Evolutionary conservation across 1,284 basidiomycete species (phyloP).

Genomic region (Ceratobasidium sp.): DNA sequence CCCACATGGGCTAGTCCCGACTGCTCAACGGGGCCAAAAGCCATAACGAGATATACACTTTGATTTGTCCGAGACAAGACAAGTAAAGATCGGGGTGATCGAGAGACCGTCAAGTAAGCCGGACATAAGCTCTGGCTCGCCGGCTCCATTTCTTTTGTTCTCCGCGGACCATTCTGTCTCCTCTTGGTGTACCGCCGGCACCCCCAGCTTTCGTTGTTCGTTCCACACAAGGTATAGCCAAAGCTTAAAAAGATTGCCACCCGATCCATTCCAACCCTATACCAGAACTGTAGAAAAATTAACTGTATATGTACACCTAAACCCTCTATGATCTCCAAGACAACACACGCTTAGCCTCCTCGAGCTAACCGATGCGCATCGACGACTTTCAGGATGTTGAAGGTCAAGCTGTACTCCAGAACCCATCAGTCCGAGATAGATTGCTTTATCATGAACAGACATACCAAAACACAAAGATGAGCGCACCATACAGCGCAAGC

Average conservation of each 20-base stretch:
- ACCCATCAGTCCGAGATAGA: not conserved
- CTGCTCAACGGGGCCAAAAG: no score
- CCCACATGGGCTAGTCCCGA: no score
- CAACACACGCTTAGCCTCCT: not conserved
- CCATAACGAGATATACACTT: not conserved
- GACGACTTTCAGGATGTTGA: conserved; percentile 28
- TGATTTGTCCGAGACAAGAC: not conserved
- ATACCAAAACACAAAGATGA: conserved; percentile 87
- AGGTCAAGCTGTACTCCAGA: not conserved
- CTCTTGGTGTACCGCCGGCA: no score
- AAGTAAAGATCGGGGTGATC: not conserved
- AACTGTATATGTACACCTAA: not conserved
- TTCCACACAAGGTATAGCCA: not conserved
- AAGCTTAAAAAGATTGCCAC: not conserved
- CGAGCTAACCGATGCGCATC: conserved; percentile 10
- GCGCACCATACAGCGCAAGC: conserved; percentile 77
- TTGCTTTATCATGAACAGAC: conserved; percentile 48
- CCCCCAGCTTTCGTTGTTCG: not conserved
- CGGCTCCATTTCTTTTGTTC: not conserved
- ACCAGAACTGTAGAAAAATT: not conserved
- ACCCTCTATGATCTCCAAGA: not conserved
- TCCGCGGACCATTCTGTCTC: no score
- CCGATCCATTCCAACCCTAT: not conserved
- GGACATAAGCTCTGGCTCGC: not conserved
- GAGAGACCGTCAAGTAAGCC: not conserved